Base-by-base conservation (phyloP, 495 filamentous ascomycete species). In the Xylaria curta region DNA sequence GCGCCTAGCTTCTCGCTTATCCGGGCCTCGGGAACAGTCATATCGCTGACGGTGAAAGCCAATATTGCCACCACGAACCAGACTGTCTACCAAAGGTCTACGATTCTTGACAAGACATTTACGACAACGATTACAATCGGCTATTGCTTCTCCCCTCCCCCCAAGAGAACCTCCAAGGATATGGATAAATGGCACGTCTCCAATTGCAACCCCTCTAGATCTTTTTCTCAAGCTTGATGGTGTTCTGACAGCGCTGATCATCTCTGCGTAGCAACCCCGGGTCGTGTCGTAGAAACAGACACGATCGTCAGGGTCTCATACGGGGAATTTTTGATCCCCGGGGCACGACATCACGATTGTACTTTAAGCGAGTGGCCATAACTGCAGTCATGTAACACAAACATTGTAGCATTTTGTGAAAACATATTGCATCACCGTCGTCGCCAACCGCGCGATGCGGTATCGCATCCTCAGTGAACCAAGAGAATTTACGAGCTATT, bases 301-400 rank as follows among this genome's bases (percentile, higher is more conserved):
- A 68, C 60, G 73, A 72, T 74, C 74, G 63, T 68, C 72, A 76
- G 76, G 74, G 72, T 66, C 70, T 60, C 64, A 47, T 71, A 65
- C 65, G 65, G 70, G 49, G 49, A 46, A 56, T 58, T 63, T 15
- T 62, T 59, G 2, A 47, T 31, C 24, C 36, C 53, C 9, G 66
- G 33, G 13, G 66, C 8, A 59, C 36, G 38, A 38, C 38, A 53
- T 31, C 53, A 53, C 26, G 19, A 58, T n/a, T 31, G 21, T 1
- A 17, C 19, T 53, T 21, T 33, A 36, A 60, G 15, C 53, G 24
- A 68, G 17, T 40, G 49, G 15, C 0, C 24, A 21, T 31, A 4
- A 17, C 5, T 47, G 10, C 13, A 15, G 51, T 59, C 10, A 42
- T 4, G 53, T 59, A 68, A 13, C 53, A 47, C 53, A 19, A 36